phyloP scores from a whole-genome alignment of 208 protist species.

The Wallacemonas collosoma region DNA sequence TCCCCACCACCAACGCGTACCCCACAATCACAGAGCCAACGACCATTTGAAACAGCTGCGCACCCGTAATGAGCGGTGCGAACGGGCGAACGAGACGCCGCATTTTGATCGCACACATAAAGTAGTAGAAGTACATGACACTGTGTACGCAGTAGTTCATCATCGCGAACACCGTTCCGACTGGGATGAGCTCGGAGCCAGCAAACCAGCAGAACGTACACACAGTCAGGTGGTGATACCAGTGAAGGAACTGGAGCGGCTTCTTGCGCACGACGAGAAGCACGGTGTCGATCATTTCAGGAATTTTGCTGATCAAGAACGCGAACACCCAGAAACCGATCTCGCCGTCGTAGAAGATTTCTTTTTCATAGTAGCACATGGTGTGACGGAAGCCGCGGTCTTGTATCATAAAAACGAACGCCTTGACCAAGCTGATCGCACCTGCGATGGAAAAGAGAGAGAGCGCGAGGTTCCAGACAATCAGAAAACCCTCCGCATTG shows the following conservation, averaged over 20 bases:
- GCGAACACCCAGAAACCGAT: conserved; percentile 41
- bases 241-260: conserved; percentile 68
- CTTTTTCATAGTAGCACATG: conserved; percentile 32
- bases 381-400: conserved; percentile 28
- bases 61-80: conserved; percentile 51
- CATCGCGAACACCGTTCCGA: conserved; percentile 65
- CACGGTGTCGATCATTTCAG: conserved; percentile 52
- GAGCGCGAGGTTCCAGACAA: conserved; percentile 64
- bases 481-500: conserved; percentile 32
- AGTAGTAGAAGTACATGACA: conserved; percentile 91
- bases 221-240: conserved; percentile 81
- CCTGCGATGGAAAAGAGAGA: conserved; percentile 49
- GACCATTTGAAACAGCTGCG: conserved; percentile 82
- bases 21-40: conserved; percentile 50
- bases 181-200: conserved; percentile 25
- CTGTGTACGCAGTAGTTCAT: conserved; percentile 89
- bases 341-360: conserved; percentile 24
- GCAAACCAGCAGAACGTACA: conserved; percentile 74
- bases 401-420: conserved; percentile 7
- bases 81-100: conserved; percentile 38
- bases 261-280: conserved; percentile 55
- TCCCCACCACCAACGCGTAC: conserved; percentile 18
- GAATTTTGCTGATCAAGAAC: conserved; percentile 52
- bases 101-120: conserved; percentile 35
- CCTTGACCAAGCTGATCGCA: conserved; percentile 31